phyloP scores from a whole-genome alignment of 108 stramenopile genomes.

The Schizochytrium sp. region DNA sequence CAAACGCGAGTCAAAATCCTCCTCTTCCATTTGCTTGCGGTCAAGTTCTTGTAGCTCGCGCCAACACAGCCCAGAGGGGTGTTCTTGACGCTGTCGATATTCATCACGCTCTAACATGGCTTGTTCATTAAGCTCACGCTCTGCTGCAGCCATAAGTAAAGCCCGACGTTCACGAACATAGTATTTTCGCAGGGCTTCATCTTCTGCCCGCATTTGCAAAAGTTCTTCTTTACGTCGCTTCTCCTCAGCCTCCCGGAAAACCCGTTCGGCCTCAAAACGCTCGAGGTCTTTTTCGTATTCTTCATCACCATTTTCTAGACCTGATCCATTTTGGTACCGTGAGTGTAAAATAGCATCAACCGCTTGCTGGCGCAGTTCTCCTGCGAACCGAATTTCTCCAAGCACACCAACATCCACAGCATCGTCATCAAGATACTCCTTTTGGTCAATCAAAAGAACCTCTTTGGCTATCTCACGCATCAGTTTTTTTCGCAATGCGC shows the following conservation, averaged over 20 bases:
- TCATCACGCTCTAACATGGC: background rate
- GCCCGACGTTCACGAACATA: conserved; percentile 11
- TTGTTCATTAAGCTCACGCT: conserved; percentile 35
- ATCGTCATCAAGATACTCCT: background rate
- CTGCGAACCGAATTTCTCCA: background rate
- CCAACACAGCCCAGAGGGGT: conserved; percentile 37
- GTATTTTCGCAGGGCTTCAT: background rate
- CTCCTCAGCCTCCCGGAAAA: conserved; percentile 1
- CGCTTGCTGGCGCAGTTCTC: background rate
- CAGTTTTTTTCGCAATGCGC: background rate
- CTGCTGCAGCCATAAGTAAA: conserved; percentile 17
- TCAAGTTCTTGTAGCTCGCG: conserved; percentile 14
- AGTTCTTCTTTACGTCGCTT: background rate
- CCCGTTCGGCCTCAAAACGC: background rate
- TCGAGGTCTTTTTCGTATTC: conserved; percentile 34
- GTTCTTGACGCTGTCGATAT: conserved; percentile 25
- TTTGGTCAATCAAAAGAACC: background rate
- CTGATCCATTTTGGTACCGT: background rate
- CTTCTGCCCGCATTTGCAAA: conserved; percentile 24
- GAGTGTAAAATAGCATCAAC: background rate
- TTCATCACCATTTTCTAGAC: conserved; percentile 46
- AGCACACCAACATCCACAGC: background rate
- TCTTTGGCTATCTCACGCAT: conserved; percentile 29
- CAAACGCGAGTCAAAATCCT: conserved; percentile 17
- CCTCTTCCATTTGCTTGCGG: conserved; percentile 13